Evolutionary conservation across 257 asterid genomes (phyloP).

Genomic region (Eucommia ulmoides): DNA sequence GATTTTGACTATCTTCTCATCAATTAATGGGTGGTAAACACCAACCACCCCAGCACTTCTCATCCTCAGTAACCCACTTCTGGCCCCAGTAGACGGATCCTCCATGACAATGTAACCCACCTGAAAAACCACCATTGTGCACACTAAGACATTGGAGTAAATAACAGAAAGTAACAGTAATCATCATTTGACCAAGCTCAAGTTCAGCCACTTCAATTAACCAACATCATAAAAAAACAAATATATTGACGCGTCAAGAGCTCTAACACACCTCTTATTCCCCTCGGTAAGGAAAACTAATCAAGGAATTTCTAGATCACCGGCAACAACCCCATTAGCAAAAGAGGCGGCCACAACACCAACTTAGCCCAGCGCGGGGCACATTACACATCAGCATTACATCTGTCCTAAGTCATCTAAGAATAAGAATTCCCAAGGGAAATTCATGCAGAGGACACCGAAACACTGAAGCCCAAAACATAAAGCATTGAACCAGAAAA

Average conservation of each 20-base stretch:
- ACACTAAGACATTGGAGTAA: neutral
- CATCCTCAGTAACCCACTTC: constrained; percentile 63
- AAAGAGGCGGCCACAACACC: neutral
- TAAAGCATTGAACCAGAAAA: neutral
- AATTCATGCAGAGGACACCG: neutral
- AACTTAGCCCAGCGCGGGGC: neutral
- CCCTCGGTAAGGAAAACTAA: too few relatives aligned
- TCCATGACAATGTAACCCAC: constrained; percentile 92
- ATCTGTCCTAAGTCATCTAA: neutral
- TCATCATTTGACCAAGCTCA: neutral
- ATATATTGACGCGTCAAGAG: neutral
- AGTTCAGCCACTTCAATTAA: neutral
- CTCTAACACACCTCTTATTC: neutral
- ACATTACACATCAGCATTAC: neutral
- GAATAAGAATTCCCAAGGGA: neutral
- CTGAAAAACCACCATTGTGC: constrained; percentile 28
- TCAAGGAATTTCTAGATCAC: too few relatives aligned
- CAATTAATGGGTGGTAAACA: constrained; percentile 79
- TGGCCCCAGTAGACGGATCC: constrained; percentile 48
- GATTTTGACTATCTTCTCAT: constrained; percentile 54
- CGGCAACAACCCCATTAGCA: too few relatives aligned
- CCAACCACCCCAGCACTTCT: constrained; percentile 77
- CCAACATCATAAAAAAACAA: too few relatives aligned
- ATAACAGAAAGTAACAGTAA: neutral
- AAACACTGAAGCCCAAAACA: neutral